These are phyloP conservation scores for Jacaranda copaia DNA, from an alignment of 257 asterid genomes.

Conservation along the genomic window DNA sequence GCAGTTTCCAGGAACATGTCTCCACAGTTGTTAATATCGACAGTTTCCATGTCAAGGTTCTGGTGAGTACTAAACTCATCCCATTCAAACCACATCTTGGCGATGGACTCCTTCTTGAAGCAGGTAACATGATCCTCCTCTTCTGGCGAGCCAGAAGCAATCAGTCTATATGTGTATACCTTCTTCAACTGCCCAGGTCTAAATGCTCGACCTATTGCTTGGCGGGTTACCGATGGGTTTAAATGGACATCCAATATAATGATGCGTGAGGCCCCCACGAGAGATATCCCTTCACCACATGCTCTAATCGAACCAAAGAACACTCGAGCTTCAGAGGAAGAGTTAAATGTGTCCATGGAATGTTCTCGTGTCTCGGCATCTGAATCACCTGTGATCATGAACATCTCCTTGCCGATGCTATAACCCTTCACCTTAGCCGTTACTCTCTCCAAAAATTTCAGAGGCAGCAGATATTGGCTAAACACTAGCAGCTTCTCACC, in stretches of 20 bases:
- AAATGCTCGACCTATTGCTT: conserved; percentile 99
- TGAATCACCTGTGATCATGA: conserved; percentile 93
- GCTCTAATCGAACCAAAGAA: conserved; percentile 96
- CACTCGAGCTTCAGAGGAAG: conserved; percentile 79
- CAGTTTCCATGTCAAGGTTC: conserved; percentile 72
- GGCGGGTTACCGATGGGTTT: conserved; percentile 96
- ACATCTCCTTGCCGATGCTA: conserved; percentile 74
- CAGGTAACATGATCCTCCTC: conserved; percentile 85
- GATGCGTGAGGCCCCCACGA: conserved; percentile 94
- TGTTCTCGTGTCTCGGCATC: conserved; percentile 76
- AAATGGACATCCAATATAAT: conserved; percentile 81
- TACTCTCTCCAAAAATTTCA: conserved; percentile 81
- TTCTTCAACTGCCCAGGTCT: conserved; percentile 93
- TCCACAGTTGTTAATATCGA: conserved; percentile 60
- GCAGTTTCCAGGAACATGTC: conserved; percentile 74
- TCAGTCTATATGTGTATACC: conserved; percentile 78
- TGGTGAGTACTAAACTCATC: conserved; percentile 64
- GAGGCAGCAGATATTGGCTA: conserved; percentile 89
- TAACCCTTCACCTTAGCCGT: conserved; percentile 77
- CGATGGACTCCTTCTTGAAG: conserved; percentile 86
- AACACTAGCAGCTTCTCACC: conserved; percentile 85
- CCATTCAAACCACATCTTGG: conserved; percentile 99
- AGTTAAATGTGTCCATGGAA: conserved; percentile 79
- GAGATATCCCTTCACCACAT: conserved; percentile 96
- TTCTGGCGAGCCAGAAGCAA: conserved; percentile 81